Conservation (phyloP, 2,329 filamentous ascomycete species). For the Xylariaceae sp. region DNA sequence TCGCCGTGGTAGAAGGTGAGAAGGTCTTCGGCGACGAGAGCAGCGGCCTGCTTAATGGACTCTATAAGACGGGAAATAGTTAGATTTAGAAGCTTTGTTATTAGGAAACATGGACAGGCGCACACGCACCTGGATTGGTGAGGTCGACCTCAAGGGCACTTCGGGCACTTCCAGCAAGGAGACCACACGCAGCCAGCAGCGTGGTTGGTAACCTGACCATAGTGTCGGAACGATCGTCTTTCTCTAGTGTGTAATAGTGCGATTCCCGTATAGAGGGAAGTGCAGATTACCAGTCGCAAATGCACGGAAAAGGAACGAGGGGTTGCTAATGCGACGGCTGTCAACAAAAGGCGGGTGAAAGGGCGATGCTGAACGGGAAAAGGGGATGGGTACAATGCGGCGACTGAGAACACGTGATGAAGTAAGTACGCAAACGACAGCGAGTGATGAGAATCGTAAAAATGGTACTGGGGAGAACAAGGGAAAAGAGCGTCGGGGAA, state of each 20-base stretch:
- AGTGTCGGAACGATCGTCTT: background rate
- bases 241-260: background rate
- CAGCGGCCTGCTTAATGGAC: slow-evolving; percentile 43
- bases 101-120: background rate
- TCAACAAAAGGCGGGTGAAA: background rate
- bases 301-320: background rate
- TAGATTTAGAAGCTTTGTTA: slow-evolving; percentile 5
- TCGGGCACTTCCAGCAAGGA: slow-evolving; percentile 21
- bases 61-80: slow-evolving; percentile 29
- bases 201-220: slow-evolving; percentile 21
- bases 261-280: background rate
- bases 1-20: slow-evolving; percentile 49
- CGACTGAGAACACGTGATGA: background rate
- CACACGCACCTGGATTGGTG: slow-evolving; percentile 27
- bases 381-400: background rate
- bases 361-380: background rate
- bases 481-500: background rate
- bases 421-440: background rate
- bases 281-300: slow-evolving; percentile 1
- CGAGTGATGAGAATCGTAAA: background rate
- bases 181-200: slow-evolving; percentile 27
- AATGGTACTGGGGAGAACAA: background rate
- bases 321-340: slow-evolving; percentile 4
- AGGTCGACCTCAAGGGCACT: slow-evolving; percentile 29
- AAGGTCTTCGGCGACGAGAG: slow-evolving; percentile 44